phyloP scores from a whole-genome alignment of 305 asterid genomes.

The Solanum chacoense region DNA sequence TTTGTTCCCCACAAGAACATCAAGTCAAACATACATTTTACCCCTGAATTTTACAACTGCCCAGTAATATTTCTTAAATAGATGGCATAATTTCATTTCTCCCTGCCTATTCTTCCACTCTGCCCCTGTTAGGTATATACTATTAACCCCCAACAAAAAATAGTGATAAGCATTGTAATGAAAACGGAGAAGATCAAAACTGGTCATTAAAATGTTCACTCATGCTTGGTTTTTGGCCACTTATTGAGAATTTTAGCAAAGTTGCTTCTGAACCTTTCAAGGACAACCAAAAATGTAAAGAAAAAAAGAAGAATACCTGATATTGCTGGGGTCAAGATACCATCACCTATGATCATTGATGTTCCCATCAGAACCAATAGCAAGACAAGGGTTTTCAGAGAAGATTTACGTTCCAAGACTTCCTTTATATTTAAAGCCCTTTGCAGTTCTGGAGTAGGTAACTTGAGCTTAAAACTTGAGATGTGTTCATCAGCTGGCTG shows the following conservation, averaged over 20 bases:
- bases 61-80: background rate
- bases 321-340: conserved; percentile 93
- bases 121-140: background rate
- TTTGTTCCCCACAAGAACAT: background rate
- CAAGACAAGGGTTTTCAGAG: conserved; percentile 54
- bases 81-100: background rate
- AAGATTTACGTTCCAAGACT: conserved; percentile 50
- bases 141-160: background rate
- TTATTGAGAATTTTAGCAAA: background rate
- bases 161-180: background rate
- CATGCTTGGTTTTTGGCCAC: background rate
- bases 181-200: background rate
- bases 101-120: background rate
- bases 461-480: conserved; percentile 86
- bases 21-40: background rate
- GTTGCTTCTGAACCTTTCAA: background rate
- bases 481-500: conserved; percentile 79
- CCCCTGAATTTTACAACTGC: background rate
- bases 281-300: background rate
- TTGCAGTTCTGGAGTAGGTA: conserved; percentile 91
- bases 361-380: conserved; percentile 89
- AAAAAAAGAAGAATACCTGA: conserved; percentile 41
- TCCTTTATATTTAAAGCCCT: conserved; percentile 83
- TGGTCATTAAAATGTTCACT: background rate
- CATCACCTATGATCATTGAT: conserved; percentile 94